Evolutionary conservation across 1,284 basidiomycete species (phyloP).

Genomic region (Leccinum cinnamomeum): DNA sequence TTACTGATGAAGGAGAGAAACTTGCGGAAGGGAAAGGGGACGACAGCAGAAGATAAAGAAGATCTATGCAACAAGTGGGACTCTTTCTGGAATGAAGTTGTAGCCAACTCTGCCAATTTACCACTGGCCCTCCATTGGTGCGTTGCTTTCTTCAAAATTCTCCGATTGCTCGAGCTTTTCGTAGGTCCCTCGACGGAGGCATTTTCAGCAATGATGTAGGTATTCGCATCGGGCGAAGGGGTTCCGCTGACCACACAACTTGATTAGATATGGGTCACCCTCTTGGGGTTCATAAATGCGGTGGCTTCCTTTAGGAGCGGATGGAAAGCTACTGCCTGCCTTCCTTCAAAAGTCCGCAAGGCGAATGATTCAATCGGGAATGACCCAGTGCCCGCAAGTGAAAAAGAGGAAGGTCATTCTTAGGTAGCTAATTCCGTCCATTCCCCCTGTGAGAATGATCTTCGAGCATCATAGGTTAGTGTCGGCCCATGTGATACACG

Average conservation of each 20-base stretch:
- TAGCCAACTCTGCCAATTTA: conserved; percentile 74
- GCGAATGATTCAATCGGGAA: conserved; percentile 1
- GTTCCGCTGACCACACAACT: neutral
- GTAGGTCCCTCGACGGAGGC: conserved; percentile 67
- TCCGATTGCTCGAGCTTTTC: conserved; percentile 7
- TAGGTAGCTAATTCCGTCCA: conserved; percentile 3
- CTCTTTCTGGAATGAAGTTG: conserved; percentile 70
- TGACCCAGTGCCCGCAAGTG: conserved; percentile 6
- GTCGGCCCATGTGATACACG: neutral
- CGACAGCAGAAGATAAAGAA: conserved; percentile 50
- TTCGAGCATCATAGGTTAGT: neutral
- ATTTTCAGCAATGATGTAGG: conserved; percentile 64
- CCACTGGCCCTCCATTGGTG: conserved; percentile 85
- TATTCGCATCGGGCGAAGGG: neutral
- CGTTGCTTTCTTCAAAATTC: conserved; percentile 25
- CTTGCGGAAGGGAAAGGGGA: conserved; percentile 57
- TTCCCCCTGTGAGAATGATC: neutral
- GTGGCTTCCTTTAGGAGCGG: conserved; percentile 67
- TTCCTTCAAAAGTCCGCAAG: conserved; percentile 18
- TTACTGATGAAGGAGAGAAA: conserved; percentile 53
- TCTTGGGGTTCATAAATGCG: conserved; percentile 64
- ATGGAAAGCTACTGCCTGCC: conserved; percentile 70
- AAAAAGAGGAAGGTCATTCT: conserved; percentile 12
- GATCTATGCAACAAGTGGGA: conserved; percentile 63
- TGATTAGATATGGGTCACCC: conserved; percentile 56